Conservation (phyloP, 2,329 filamentous ascomycete species). For the Capronia coronata region DNA sequence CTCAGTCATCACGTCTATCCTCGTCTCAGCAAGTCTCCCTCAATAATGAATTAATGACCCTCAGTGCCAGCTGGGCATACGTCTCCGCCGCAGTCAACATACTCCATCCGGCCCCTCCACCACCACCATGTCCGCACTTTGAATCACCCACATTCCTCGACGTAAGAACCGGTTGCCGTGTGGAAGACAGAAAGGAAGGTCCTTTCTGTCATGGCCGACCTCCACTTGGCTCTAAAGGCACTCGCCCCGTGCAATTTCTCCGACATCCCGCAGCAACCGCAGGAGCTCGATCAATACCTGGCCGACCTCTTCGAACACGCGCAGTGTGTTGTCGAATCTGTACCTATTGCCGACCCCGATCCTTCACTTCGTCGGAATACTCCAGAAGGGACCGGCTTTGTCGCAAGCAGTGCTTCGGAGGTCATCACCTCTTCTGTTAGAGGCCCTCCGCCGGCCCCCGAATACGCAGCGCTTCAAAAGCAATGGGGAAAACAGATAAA, state of each 20-base stretch:
- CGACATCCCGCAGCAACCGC: conserved; percentile 39
- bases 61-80: neutral
- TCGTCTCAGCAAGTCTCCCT: neutral
- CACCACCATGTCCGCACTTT: conserved; percentile 6
- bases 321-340: conserved; percentile 67
- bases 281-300: conserved; percentile 51
- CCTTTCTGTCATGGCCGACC: conserved; percentile 43
- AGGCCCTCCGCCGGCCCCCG: conserved; percentile 43
- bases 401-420: conserved; percentile 44
- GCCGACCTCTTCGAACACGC: conserved; percentile 57
- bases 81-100: neutral
- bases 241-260: conserved; percentile 53
- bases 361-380: conserved; percentile 48
- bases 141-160: neutral
- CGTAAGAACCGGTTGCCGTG: neutral
- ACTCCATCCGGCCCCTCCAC: conserved; percentile 1
- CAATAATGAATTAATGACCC: neutral
- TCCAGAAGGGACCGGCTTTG: conserved; percentile 49
- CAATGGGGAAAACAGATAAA: conserved; percentile 83
- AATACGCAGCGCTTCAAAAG: conserved; percentile 60
- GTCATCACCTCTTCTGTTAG: conserved; percentile 49
- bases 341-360: conserved; percentile 52
- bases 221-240: conserved; percentile 54
- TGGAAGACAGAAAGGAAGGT: neutral
- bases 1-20: neutral